Evolutionary conservation across 2,329 filamentous ascomycete genomes (phyloP).

Genomic region (Fusarium kyushuense): DNA sequence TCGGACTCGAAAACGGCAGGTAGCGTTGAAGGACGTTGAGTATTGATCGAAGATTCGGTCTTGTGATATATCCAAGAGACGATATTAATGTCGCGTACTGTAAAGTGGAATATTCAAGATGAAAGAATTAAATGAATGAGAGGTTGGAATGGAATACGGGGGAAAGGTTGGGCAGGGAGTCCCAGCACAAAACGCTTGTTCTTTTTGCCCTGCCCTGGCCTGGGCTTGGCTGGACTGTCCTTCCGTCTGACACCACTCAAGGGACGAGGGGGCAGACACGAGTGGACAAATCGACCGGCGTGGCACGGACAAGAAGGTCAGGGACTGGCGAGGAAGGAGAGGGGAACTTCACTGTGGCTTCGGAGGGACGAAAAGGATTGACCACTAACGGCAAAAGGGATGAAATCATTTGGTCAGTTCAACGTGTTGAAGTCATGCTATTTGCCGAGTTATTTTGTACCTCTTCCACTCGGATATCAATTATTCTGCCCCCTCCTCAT

Average conservation of each 20-base stretch:
- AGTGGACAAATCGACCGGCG: constrained; percentile 14
- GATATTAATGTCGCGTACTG: neutral
- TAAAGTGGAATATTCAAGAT: constrained; percentile 9
- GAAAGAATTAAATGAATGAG: constrained; percentile 7
- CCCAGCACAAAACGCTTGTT: constrained; percentile 21
- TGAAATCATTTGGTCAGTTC: neutral
- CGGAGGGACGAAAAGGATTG: neutral
- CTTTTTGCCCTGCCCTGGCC: constrained; percentile 38
- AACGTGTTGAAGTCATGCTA: neutral
- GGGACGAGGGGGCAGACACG: constrained; percentile 19
- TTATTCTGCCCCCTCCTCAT: neutral
- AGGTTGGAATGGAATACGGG: constrained; percentile 25
- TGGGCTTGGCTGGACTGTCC: constrained; percentile 1
- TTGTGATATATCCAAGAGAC: neutral
- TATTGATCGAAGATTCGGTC: constrained; percentile 1
- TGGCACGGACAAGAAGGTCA: constrained; percentile 30
- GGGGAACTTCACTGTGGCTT: constrained; percentile 30
- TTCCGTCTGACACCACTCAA: constrained; percentile 28
- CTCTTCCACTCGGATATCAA: neutral
- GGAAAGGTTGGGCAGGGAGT: constrained; percentile 36
- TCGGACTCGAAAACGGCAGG: constrained; percentile 24
- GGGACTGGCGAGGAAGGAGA: constrained; percentile 23
- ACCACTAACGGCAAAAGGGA: neutral
- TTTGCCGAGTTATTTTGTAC: neutral
- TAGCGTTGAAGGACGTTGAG: constrained; percentile 18